phyloP scores from a whole-genome alignment of 192 early-diverging fungal species.

The Coemansia sp. region DNA sequence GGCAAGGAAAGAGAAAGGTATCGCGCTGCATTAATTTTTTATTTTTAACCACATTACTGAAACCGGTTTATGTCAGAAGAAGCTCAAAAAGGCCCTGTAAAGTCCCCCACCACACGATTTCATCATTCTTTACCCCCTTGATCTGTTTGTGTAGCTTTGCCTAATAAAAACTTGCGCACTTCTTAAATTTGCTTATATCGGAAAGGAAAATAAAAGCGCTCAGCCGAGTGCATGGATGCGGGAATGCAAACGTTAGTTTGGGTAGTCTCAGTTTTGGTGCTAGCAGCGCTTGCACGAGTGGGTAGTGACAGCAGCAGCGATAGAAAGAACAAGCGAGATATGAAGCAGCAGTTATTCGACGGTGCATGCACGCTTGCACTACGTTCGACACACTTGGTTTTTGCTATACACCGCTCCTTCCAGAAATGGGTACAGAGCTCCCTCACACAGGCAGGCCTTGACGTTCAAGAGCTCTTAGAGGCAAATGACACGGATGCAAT shows the following conservation, averaged over 20 bases:
- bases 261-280: conserved; percentile 18
- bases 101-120: background rate
- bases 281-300: conserved; percentile 27
- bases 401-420: conserved; percentile 40
- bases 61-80: background rate
- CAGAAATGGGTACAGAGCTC: conserved; percentile 47
- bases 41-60: background rate
- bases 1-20: background rate
- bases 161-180: background rate
- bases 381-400: conserved; percentile 33
- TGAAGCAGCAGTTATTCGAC: conserved; percentile 24
- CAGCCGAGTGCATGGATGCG: conserved; percentile 1
- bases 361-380: conserved; percentile 26
- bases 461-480: conserved; percentile 37
- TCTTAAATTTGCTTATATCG: background rate
- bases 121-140: background rate
- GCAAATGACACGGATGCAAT: conserved; percentile 32
- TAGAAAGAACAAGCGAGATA: conserved; percentile 10
- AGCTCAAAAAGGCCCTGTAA: background rate
- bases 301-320: conserved; percentile 1
- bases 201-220: background rate
- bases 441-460: conserved; percentile 32
- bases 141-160: background rate
- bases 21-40: background rate
- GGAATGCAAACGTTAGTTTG: conserved; percentile 24